phyloP scores from a whole-genome alignment of 805 yeast genomes.

The Vanderwaltozyma verrucispora region DNA sequence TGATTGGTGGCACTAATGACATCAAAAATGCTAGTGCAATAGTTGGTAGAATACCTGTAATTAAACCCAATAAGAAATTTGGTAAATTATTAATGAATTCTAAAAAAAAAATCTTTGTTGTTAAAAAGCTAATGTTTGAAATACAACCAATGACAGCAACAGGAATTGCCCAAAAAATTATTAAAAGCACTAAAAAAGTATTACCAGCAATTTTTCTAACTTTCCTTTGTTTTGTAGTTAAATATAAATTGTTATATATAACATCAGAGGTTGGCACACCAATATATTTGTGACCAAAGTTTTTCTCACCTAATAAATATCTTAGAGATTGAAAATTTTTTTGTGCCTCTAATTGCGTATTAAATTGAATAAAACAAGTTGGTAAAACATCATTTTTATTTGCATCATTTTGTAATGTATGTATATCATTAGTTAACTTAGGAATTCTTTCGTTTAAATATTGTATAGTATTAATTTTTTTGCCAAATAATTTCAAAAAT shows the following conservation, averaged over 20 bases:
- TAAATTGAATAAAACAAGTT: conserved; percentile 73
- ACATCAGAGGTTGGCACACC: conserved; percentile 76
- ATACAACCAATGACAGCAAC: conserved; percentile 96
- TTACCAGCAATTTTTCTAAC: conserved; percentile 49
- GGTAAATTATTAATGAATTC: conserved; percentile 72
- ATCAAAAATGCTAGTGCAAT: conserved; percentile 70
- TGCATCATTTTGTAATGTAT: conserved; percentile 43
- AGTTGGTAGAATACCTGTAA: conserved; percentile 83
- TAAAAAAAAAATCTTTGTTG: conserved; percentile 61
- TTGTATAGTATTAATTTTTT: conserved; percentile 71
- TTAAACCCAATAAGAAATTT: conserved; percentile 55
- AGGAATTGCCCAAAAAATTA: conserved; percentile 92
- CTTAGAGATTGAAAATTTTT: conserved; percentile 78
- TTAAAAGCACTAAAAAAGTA: conserved; percentile 51
- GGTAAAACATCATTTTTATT: conserved; percentile 43
- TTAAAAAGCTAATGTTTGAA: conserved; percentile 73
- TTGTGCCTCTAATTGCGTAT: conserved; percentile 79
- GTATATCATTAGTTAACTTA: conserved; percentile 57
- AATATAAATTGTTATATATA: conserved; percentile 67
- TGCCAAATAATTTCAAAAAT: conserved; percentile 40
- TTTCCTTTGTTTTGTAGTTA: conserved; percentile 46
- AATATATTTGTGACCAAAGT: conserved; percentile 38
- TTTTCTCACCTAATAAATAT: conserved; percentile 35
- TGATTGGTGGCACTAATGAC: conserved; percentile 78
- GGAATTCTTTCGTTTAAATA: conserved; percentile 59